phyloP scores from a whole-genome alignment of 495 filamentous ascomycete genomes.

The Bacidia rubella region DNA sequence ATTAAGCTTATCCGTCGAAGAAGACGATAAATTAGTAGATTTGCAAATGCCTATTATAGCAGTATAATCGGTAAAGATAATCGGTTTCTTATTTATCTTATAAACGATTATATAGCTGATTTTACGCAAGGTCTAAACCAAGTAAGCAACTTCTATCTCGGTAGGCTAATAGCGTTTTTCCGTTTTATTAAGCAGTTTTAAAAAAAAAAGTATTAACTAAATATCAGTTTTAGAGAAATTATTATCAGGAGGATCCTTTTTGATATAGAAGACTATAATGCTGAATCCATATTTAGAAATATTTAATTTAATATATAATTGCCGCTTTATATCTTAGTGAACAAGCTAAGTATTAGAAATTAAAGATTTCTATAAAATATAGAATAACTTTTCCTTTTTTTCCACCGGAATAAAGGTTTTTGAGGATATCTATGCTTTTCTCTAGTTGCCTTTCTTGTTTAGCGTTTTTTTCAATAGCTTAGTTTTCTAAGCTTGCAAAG shows the following conservation, averaged over 20 bases:
- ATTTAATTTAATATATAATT: conserved; percentile 1
- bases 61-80: not conserved
- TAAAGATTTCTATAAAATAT: not conserved
- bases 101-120: not conserved
- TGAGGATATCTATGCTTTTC: too few relatives aligned
- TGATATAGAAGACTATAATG: not conserved
- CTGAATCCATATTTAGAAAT: not conserved
- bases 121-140: not conserved
- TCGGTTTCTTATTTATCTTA: not conserved
- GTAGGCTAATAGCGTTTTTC: not conserved
- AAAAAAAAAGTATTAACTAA: conserved; percentile 3
- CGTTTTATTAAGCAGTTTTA: not conserved
- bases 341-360: not conserved
- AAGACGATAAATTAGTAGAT: conserved; percentile 9
- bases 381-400: not conserved
- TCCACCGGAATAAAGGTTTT: not conserved
- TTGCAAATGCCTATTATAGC: conserved; percentile 1
- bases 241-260: not conserved
- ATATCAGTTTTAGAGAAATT: not conserved
- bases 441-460: not conserved
- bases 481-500: not conserved
- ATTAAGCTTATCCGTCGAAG: not conserved
- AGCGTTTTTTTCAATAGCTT: not conserved
- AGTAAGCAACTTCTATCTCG: not conserved
- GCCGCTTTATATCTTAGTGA: not conserved